Percentiles rank a stretch among this genome's conserved stretches.
phyloP scores from a whole-genome alignment of 176 grass and related monocot genomes.

The Oryza punctata region DNA sequence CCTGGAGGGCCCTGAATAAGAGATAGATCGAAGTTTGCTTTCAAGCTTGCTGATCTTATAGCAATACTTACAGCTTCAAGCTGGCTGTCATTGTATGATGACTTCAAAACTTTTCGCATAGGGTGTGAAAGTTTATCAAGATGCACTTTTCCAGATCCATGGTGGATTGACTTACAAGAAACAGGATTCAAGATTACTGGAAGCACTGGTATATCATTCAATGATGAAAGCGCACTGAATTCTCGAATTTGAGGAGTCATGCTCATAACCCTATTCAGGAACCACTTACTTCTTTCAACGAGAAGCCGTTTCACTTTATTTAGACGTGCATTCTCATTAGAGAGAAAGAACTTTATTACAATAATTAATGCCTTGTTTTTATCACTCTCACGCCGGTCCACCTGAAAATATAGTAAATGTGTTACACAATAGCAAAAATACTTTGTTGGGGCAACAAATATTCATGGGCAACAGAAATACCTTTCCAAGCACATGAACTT shows the following conservation, averaged over 20 bases:
- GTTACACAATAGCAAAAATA: slow-evolving; percentile 18
- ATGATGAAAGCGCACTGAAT: slow-evolving; percentile 86
- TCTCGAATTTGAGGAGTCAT: slow-evolving; percentile 89
- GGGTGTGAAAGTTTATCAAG: slow-evolving; percentile 63
- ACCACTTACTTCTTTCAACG: slow-evolving; percentile 91
- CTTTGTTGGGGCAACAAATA: slow-evolving; percentile 28
- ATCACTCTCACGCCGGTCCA: slow-evolving; percentile 78
- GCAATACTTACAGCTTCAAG: slow-evolving; percentile 73
- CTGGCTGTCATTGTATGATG: slow-evolving; percentile 83
- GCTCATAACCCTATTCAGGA: slow-evolving; percentile 82
- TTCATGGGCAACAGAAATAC: slow-evolving; percentile 50
- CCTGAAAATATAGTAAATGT: slow-evolving; percentile 57
- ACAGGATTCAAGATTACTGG: slow-evolving; percentile 82
- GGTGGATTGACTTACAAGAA: slow-evolving; percentile 42
- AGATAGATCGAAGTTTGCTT: slow-evolving; percentile 67
- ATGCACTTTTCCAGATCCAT: slow-evolving; percentile 50
- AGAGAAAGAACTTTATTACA: slow-evolving; percentile 75
- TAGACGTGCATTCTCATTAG: slow-evolving; percentile 65
- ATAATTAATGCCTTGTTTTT: slow-evolving; percentile 70
- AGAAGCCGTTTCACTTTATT: slow-evolving; percentile 84
- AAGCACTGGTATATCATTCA: slow-evolving; percentile 89
- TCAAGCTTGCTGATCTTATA: slow-evolving; percentile 42
- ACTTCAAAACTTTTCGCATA: slow-evolving; percentile 66
- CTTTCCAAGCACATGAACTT: slow-evolving; percentile 88
- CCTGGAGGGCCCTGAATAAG: slow-evolving; percentile 99